Evolutionary conservation across 2,329 filamentous ascomycete genomes (phyloP), one percentile per base, ranked within the genome.

Genomic region (Ophiostoma sp.): DNA sequence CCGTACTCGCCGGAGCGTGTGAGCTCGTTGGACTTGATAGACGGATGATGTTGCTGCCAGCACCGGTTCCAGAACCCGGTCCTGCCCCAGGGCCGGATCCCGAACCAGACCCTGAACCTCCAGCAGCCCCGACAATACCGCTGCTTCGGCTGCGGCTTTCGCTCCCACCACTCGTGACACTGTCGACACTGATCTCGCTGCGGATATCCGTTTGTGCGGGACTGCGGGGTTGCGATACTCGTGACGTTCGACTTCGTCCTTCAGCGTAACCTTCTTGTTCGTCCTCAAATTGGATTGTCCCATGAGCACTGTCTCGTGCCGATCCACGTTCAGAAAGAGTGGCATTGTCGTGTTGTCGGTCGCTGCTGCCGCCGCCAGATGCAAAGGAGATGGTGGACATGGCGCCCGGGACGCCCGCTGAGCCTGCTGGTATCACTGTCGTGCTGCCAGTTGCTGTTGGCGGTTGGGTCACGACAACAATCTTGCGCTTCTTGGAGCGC

Each of bases 111-210:
- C 45, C 70, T 11, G 70, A 52, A 3, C 71, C 70, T 12, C 31
- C 48, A 45, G 25, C 48, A 9, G 42, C 31, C 5, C 63, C 64
- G 31, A 19, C 33, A 9, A 36, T 64, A 2, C 70, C 70, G 2
- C 57, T 61, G 28, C 70, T 74, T 17, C 70, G 45, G 22, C 69
- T 72, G 50, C 50, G 70, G 61, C 71, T 17, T 25, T 57, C 73
- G 39, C 74, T 92, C 79, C 89, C 90, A 72, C 88, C 89, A 79
- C 91, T 94, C 63, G 89, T 83, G 69, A 86, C 87, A 79, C 91
- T 93, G n/a, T 91, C 91, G 22, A 87, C 88, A 77, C 92, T 94
- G 73, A 91, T 82, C 78, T 92, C 90, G 80, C 92, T 94, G 66
- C 89, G 88, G 22, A 87, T 79, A 73, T 91, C 89, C 76, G 84